Evolutionary conservation across 139 green algal genomes (phyloP).

Genomic region (Trebouxia sp.): DNA sequence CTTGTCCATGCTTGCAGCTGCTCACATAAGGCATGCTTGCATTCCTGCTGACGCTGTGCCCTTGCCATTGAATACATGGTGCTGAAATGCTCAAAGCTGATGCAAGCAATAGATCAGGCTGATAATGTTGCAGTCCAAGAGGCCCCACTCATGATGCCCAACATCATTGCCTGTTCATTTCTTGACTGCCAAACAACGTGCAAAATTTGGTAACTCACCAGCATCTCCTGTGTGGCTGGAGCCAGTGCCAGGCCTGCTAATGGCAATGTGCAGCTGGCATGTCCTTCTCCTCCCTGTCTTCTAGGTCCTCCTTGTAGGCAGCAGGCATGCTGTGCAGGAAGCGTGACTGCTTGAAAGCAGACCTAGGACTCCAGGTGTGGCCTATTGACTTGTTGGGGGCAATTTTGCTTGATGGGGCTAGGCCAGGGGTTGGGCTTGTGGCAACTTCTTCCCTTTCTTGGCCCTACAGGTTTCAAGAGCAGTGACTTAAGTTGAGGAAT

Average conservation of each 20-base stretch:
- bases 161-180: no score
- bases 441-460: not conserved
- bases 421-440: not conserved
- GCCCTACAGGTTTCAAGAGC: not conserved
- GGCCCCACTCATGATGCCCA: no score
- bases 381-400: not conserved
- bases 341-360: not conserved
- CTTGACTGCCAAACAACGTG: no score
- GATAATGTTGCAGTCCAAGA: no score
- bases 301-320: not conserved
- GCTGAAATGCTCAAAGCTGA: no score
- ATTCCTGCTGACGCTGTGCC: no score
- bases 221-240: not conserved
- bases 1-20: no score
- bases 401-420: not conserved
- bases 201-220: not conserved
- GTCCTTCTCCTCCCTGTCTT: slow-evolving; percentile 3
- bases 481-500: not conserved
- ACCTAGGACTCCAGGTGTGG: not conserved
- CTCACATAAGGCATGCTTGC: no score
- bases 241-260: not conserved
- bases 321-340: not conserved
- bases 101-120: no score
- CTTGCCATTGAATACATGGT: no score
- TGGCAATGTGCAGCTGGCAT: slow-evolving; percentile 9